A percentile compares a stretch with the other conserved stretches of the same genome.
Evolutionary conservation across 768 basidiomycete species (phyloP).

Genomic region (Kwoniella sp.): DNA sequence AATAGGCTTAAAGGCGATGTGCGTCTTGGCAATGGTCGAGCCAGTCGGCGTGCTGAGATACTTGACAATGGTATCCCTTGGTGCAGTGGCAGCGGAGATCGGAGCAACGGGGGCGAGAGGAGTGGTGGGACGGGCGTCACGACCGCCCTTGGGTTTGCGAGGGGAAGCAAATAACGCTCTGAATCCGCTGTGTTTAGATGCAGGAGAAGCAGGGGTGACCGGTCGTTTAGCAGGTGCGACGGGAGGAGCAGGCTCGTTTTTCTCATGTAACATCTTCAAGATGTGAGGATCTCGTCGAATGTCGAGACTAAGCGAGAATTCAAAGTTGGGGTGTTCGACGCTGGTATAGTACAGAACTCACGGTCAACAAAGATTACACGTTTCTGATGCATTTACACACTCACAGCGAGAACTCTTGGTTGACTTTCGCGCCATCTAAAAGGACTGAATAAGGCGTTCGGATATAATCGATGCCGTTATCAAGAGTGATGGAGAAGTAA

Average conservation of each 20-base stretch:
- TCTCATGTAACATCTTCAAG: conserved; percentile 66
- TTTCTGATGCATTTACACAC: conserved; percentile 9
- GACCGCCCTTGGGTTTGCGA: conserved; percentile 52
- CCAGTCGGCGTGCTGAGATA: conserved; percentile 46
- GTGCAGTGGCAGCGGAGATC: conserved; percentile 33
- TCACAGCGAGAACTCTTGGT: conserved; percentile 56
- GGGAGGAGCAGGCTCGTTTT: conserved; percentile 58
- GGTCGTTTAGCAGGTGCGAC: conserved; percentile 57
- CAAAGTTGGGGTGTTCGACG: conserved; percentile 77
- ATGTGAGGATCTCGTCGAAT: conserved; percentile 85
- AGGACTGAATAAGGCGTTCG: conserved; percentile 66
- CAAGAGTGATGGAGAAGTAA: conserved; percentile 78
- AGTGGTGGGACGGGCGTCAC: conserved; percentile 18
- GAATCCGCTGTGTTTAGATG: conserved; percentile 58
- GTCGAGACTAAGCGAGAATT: conserved; percentile 88
- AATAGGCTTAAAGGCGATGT: conserved; percentile 86
- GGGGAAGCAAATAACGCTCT: conserved; percentile 57
- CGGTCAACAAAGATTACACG: background rate
- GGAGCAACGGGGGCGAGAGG: conserved; percentile 20
- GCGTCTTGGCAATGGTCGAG: conserved; percentile 75
- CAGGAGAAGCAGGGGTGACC: conserved; percentile 69
- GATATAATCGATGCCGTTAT: conserved; percentile 96
- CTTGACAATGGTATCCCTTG: conserved; percentile 42
- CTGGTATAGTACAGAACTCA: conserved; percentile 25
- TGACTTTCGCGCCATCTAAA: conserved; percentile 49